A percentile compares a stretch with the other conserved stretches of the same genome.
Conservation (phyloP, 1,139 yeast species). For the Saccharomyces hybrid region DNA sequence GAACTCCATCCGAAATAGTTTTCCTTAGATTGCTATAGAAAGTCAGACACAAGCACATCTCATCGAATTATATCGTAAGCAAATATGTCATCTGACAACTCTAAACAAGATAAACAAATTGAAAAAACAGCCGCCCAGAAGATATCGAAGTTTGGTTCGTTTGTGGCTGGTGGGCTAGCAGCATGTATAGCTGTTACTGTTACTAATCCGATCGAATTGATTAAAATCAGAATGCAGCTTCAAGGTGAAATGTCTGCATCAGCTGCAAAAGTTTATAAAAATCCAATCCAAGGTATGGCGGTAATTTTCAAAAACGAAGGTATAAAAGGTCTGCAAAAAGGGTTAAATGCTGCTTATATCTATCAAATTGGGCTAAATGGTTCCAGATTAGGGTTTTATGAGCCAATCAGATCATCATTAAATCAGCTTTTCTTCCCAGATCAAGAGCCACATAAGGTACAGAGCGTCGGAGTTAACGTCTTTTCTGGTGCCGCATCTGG, state of each 20-base stretch:
- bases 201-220: slow-evolving; percentile 90
- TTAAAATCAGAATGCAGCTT: slow-evolving; percentile 91
- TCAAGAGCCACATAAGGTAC: slow-evolving; percentile 44
- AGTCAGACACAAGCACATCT: background rate
- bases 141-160: slow-evolving; percentile 66
- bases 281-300: slow-evolving; percentile 76
- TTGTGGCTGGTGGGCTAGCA: slow-evolving; percentile 88
- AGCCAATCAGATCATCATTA: slow-evolving; percentile 62
- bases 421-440: slow-evolving; percentile 53
- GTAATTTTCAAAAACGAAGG: slow-evolving; percentile 81
- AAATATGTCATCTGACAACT: background rate
- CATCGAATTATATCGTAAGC: background rate
- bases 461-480: slow-evolving; percentile 60
- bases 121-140: slow-evolving; percentile 42
- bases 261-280: slow-evolving; percentile 56
- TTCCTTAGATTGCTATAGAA: background rate
- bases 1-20: background rate
- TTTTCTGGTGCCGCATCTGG: slow-evolving; percentile 80
- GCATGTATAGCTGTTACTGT: slow-evolving; percentile 97
- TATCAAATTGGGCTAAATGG: slow-evolving; percentile 91
- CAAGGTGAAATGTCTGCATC: slow-evolving; percentile 79
- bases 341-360: slow-evolving; percentile 71
- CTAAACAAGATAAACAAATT: slow-evolving; percentile 12
- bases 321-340: slow-evolving; percentile 78
- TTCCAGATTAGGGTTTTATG: slow-evolving; percentile 87